A percentile compares a stretch with the other conserved stretches of the same genome.
These are phyloP conservation scores for Hygrocybe punicea DNA, from an alignment of 768 basidiomycete genomes.

Conservation along the genomic window DNA sequence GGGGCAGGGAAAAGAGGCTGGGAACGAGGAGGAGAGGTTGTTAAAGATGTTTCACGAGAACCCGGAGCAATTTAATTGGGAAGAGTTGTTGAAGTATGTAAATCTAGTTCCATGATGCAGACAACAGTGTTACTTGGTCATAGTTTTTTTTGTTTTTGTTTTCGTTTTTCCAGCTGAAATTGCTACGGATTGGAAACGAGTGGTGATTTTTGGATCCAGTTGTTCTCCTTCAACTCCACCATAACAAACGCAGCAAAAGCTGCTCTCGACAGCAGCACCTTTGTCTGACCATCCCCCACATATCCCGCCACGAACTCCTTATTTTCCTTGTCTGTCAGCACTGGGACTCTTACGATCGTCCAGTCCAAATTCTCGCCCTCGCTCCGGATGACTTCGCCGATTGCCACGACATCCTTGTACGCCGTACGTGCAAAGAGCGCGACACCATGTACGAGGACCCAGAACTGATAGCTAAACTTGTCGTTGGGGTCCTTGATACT, in stretches of 20 bases:
- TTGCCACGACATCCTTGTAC: conserved; percentile 66
- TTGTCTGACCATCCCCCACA: conserved; percentile 59
- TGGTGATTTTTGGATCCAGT: conserved; percentile 58
- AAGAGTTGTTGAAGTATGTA: conserved; percentile 63
- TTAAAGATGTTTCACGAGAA: conserved; percentile 73
- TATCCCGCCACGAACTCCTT: conserved; percentile 58
- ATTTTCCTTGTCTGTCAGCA: conserved; percentile 49
- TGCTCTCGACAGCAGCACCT: conserved; percentile 47
- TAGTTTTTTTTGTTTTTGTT: too few relatives aligned
- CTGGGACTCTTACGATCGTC: conserved; percentile 68
- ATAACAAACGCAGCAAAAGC: conserved; percentile 62
- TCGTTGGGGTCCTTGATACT: conserved; percentile 63
- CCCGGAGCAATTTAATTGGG: conserved; percentile 79
- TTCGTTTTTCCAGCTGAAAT: too few relatives aligned
- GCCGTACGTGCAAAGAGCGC: conserved; percentile 47
- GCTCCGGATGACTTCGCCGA: conserved; percentile 53
- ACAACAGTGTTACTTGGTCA: too few relatives aligned
- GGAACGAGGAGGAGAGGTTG: conserved; percentile 46
- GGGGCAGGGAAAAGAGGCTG: conserved; percentile 34
- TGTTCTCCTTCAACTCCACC: conserved; percentile 51
- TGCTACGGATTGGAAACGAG: conserved; percentile 29
- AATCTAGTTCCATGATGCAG: conserved; percentile 26
- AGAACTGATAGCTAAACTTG: conserved; percentile 48
- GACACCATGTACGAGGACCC: conserved; percentile 42
- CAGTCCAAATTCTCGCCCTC: conserved; percentile 54